Evolutionary conservation across 1,139 yeast genomes (phyloP).

Genomic region (Kodamaea sp.): DNA sequence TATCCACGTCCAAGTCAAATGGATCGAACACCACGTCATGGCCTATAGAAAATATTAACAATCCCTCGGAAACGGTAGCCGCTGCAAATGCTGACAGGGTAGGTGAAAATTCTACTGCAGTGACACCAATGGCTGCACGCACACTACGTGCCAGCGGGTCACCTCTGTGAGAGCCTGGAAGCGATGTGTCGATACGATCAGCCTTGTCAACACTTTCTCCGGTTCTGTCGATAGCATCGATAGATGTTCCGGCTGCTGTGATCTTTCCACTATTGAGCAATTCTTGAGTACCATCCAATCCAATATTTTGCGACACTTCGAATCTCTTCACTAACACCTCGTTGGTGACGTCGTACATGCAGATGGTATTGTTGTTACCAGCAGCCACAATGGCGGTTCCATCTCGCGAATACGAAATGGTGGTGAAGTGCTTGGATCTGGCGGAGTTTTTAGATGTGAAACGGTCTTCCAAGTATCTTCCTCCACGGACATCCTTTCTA

Average conservation of each 20-base stretch:
- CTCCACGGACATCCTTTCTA: conserved; percentile 81
- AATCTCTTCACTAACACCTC: conserved; percentile 83
- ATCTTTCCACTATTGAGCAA: conserved; percentile 75
- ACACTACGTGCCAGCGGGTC: conserved; percentile 79
- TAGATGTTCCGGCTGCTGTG: conserved; percentile 81
- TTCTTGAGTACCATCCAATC: conserved; percentile 84
- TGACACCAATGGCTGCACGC: conserved; percentile 77
- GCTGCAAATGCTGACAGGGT: conserved; percentile 92
- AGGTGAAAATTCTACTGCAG: conserved; percentile 81
- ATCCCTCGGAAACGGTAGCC: conserved; percentile 95
- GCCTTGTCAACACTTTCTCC: conserved; percentile 88
- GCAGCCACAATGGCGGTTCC: conserved; percentile 88
- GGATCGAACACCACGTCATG: conserved; percentile 84
- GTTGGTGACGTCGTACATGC: conserved; percentile 85
- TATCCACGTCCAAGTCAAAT: conserved; percentile 88
- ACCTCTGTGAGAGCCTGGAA: conserved; percentile 91
- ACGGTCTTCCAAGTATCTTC: conserved; percentile 80
- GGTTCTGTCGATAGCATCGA: conserved; percentile 77
- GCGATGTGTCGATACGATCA: conserved; percentile 69
- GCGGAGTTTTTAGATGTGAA: conserved; percentile 80
- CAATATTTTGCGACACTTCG: conserved; percentile 85
- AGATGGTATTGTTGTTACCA: conserved; percentile 88
- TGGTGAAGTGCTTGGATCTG: conserved; percentile 80
- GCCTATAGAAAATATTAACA: conserved; percentile 79
- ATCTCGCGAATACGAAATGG: conserved; percentile 84